These are phyloP conservation scores for Populus pruinosa DNA, from an alignment of 345 rosid genomes.

Conservation along the genomic window DNA sequence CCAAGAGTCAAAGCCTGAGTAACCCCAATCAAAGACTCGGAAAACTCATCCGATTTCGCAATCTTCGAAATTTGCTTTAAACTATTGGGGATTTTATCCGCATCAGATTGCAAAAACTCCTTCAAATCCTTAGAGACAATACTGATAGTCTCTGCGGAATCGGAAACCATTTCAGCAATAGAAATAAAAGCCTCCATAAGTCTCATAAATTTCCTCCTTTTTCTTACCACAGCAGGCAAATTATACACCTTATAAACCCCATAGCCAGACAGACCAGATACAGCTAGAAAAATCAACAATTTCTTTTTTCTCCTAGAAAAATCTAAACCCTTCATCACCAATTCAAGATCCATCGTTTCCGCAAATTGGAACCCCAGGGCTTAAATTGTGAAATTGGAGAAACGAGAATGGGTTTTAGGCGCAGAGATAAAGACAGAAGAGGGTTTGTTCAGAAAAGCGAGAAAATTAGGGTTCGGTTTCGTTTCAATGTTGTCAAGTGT, in stretches of 20 bases:
- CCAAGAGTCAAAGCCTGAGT: conserved; percentile 70
- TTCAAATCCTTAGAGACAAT: conserved; percentile 69
- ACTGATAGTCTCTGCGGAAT: conserved; percentile 59
- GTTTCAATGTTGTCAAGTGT: neutral
- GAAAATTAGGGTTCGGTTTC: conserved; percentile 18
- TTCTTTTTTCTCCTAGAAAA: conserved; percentile 53
- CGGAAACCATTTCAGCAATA: conserved; percentile 64
- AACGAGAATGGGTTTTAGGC: too few relatives aligned
- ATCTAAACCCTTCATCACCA: conserved; percentile 38
- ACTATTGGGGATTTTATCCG: conserved; percentile 79
- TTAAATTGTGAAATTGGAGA: neutral
- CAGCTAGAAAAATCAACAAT: conserved; percentile 56
- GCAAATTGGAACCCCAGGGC: conserved; percentile 3
- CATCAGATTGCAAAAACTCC: conserved; percentile 62
- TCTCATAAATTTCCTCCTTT: conserved; percentile 58
- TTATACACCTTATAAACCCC: conserved; percentile 71
- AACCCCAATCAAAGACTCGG: conserved; percentile 48
- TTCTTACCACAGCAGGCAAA: conserved; percentile 57
- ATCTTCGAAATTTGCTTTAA: conserved; percentile 83
- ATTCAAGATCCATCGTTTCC: conserved; percentile 49
- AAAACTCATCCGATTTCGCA: conserved; percentile 58
- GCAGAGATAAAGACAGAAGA: neutral
- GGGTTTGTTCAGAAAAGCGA: conserved; percentile 5
- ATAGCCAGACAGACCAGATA: conserved; percentile 64
- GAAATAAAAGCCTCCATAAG: conserved; percentile 56